phyloP scores from a whole-genome alignment of 257 asterid species.

The Euphrasia confusa region DNA sequence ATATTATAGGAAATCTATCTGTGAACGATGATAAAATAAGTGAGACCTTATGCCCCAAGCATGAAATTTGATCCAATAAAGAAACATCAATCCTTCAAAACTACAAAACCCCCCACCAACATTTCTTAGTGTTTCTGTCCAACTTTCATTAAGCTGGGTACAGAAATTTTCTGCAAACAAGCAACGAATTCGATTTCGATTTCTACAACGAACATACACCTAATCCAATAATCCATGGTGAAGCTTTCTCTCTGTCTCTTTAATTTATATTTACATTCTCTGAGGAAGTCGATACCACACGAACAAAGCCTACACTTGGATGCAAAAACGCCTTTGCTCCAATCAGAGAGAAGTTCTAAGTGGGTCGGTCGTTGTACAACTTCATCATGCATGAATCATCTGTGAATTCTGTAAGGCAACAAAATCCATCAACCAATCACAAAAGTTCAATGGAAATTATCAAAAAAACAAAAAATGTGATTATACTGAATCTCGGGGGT shows the following conservation, averaged over 20 bases:
- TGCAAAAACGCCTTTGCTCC: constrained; percentile 19
- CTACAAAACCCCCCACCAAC: not conserved
- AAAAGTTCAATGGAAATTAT: not conserved
- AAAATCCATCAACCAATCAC: constrained; percentile 14
- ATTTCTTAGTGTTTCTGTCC: constrained; percentile 1
- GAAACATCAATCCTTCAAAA: not conserved
- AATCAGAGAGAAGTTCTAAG: constrained; percentile 9
- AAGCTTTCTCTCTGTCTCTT: not conserved
- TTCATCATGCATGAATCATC: constrained; percentile 55
- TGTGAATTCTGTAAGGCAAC: constrained; percentile 38
- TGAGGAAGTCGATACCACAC: not conserved
- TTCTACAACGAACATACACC: constrained; percentile 26
- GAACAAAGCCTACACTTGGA: constrained; percentile 12
- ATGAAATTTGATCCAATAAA: too few relatives aligned
- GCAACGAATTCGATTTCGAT: constrained; percentile 5
- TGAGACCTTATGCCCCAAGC: too few relatives aligned
- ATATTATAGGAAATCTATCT: too few relatives aligned
- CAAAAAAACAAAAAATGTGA: too few relatives aligned
- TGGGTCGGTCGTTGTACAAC: constrained; percentile 4
- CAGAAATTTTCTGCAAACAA: constrained; percentile 12
- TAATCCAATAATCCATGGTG: constrained; percentile 20
- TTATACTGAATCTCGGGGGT: too few relatives aligned
- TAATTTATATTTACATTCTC: constrained; percentile 28
- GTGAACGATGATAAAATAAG: too few relatives aligned
- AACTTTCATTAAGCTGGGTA: constrained; percentile 11